Conservation (phyloP, 164 flowering plant species). For the Santalum album region DNA sequence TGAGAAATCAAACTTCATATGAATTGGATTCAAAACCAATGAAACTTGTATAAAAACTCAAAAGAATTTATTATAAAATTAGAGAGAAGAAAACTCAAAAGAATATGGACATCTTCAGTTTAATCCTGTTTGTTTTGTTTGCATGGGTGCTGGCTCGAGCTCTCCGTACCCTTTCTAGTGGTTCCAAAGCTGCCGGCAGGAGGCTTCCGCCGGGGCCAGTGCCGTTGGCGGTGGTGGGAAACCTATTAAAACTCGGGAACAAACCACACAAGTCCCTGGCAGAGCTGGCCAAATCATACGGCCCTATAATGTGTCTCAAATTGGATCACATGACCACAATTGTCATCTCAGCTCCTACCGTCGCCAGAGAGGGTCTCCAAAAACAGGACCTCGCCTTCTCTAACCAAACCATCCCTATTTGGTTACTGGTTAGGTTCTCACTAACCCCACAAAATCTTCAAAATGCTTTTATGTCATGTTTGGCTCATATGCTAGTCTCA, state of each 20-base stretch:
- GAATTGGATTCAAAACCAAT: too few species aligned
- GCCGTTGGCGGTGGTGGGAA: neutral
- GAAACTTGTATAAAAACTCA: too few species aligned
- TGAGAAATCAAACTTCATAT: too few species aligned
- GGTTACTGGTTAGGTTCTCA: conserved; percentile 16
- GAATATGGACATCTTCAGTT: neutral
- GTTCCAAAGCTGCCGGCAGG: neutral
- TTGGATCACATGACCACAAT: conserved; percentile 15
- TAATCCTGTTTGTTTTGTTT: neutral
- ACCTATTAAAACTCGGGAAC: neutral
- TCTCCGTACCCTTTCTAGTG: neutral
- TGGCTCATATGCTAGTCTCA: too few species aligned
- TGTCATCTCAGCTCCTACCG: conserved; percentile 19
- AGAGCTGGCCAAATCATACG: neutral
- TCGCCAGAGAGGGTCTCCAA: conserved; percentile 16
- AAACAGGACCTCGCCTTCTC: conserved; percentile 18
- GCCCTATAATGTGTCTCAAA: neutral
- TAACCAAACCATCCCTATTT: conserved; percentile 1
- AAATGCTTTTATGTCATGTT: too few species aligned
- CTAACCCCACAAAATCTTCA: too few species aligned
- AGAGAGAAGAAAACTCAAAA: too few species aligned
- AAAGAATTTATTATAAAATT: too few species aligned
- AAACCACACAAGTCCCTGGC: neutral
- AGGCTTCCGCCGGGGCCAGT: neutral
- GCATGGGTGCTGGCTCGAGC: neutral